Percentiles rank a stretch among this genome's conserved stretches.
Evolutionary conservation across 805 yeast genomes (phyloP).

Genomic region (Myxozyma sirexii): DNA sequence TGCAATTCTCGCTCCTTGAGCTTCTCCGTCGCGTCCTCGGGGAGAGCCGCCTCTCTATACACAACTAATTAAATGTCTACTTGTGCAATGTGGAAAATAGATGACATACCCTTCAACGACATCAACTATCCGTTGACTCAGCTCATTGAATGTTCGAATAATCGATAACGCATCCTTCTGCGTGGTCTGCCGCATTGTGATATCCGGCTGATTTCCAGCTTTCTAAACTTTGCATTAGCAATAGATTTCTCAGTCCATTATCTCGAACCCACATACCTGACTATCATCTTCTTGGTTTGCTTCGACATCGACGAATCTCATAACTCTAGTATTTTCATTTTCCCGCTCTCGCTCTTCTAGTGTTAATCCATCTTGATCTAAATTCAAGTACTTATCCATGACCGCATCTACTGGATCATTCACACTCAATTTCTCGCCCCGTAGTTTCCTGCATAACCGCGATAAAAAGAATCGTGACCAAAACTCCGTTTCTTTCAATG

Average conservation of each 20-base stretch:
- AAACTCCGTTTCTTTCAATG: constrained; percentile 84
- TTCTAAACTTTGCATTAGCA: neutral
- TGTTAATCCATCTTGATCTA: constrained; percentile 60
- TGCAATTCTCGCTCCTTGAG: constrained; percentile 20
- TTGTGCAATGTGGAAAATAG: constrained; percentile 27
- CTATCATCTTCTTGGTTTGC: constrained; percentile 72
- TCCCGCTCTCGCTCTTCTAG: constrained; percentile 24
- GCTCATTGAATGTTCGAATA: constrained; percentile 83
- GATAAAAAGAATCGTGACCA: constrained; percentile 97
- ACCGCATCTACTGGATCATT: constrained; percentile 82
- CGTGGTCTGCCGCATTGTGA: constrained; percentile 75
- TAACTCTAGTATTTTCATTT: constrained; percentile 50
- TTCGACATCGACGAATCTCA: constrained; percentile 71
- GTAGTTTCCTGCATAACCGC: constrained; percentile 76
- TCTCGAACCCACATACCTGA: constrained; percentile 12
- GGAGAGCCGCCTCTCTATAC: constrained; percentile 27
- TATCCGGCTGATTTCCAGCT: constrained; percentile 80
- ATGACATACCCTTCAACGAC: constrained; percentile 20
- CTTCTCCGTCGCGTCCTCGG: constrained; percentile 37
- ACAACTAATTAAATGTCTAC: constrained; percentile 30
- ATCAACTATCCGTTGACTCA: constrained; percentile 77
- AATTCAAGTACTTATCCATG: constrained; percentile 77
- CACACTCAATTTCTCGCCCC: constrained; percentile 81
- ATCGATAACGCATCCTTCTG: constrained; percentile 72
- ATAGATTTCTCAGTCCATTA: neutral